Evolutionary conservation across 2,329 filamentous ascomycete species (phyloP).

Genomic region (Pyrenophora seminiperda): DNA sequence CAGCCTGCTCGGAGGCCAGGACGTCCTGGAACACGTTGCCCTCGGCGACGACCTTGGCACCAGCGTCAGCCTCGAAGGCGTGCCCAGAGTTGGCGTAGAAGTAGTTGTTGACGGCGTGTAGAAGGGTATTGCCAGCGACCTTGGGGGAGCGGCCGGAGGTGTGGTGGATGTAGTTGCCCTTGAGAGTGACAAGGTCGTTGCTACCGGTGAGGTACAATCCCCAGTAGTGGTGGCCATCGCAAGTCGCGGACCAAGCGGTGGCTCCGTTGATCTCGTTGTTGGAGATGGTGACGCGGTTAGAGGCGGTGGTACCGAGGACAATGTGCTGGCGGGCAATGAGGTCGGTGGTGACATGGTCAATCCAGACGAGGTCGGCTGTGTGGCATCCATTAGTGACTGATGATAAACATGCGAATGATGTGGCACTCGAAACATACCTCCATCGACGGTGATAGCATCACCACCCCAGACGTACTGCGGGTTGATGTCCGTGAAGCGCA

Average conservation of each 20-base stretch:
- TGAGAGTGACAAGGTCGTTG: constrained; percentile 62
- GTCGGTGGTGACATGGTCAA: constrained; percentile 54
- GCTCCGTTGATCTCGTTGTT: constrained; percentile 65
- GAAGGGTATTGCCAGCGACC: constrained; percentile 60
- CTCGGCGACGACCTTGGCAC: constrained; percentile 57
- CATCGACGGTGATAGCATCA: constrained; percentile 43
- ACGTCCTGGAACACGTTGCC: constrained; percentile 65
- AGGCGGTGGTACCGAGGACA: constrained; percentile 60
- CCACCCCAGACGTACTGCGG: constrained; percentile 46
- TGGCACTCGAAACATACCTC: constrained; percentile 27
- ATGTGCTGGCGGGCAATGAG: constrained; percentile 66
- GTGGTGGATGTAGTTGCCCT: constrained; percentile 66
- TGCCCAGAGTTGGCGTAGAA: constrained; percentile 61
- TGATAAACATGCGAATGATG: neutral
- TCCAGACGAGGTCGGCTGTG: constrained; percentile 30
- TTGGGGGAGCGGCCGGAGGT: constrained; percentile 63
- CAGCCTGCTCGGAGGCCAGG: constrained; percentile 46
- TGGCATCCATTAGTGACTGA: neutral
- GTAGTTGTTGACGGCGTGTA: constrained; percentile 69
- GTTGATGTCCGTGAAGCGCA: constrained; percentile 53
- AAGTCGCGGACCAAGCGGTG: constrained; percentile 61
- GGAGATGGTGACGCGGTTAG: constrained; percentile 63
- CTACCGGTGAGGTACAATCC: constrained; percentile 62
- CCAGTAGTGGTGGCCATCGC: constrained; percentile 65
- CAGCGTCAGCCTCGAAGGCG: constrained; percentile 59